Evolutionary conservation across 768 basidiomycete species (phyloP), one percentile per base, ranked within the genome.

Genomic region (Tremella yokohamensis): DNA sequence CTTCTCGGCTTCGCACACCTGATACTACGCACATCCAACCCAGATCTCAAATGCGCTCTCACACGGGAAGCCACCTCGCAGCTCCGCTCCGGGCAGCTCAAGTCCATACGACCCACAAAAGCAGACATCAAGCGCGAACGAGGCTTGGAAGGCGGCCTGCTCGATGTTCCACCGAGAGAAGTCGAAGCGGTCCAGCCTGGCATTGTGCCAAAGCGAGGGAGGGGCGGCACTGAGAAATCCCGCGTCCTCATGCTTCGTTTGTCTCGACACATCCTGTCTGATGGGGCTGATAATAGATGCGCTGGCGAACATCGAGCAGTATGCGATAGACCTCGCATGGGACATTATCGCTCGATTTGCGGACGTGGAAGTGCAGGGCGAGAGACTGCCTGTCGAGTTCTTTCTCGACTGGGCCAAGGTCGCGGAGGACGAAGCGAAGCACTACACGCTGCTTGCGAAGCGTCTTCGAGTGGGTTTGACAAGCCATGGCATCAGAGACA

Each of bases 251-350:
- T 89, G 86, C 29, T 34, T 11, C 29, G 29, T 34, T 4, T 6
- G 29, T 34, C 6, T 11, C 4, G 11, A 34, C 11, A 34, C 11
- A 34, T 34, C 4, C 11, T 34, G 29, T 11, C 6, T n/a, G n/a
- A n/a, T 34, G 4, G 29, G 6, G 29, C 29, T 34, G 6, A 34
- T 34, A 11, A 76, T 90, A 70, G 60, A 89, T 74, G 87, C 88
- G 1, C 76, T 90, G 1, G 88, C 88, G 0, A 89, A 89, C 69
- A 88, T 91, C 52, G 88, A 90, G 65, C 88, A 89, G 73, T 91
- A 87, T 87, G 89, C 89, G 83, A 87, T 88, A 45, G 87, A 89
- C 65, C 80, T 89, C 11, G 86, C 87, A 83, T 90, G 88, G 88
- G 88, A 89, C 66, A 88, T 88, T 60, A 87, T 89, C 70, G 87